These are phyloP conservation scores for Xylaria polymorpha DNA, from an alignment of 2,329 filamentous ascomycete species.

Conservation along the genomic window DNA sequence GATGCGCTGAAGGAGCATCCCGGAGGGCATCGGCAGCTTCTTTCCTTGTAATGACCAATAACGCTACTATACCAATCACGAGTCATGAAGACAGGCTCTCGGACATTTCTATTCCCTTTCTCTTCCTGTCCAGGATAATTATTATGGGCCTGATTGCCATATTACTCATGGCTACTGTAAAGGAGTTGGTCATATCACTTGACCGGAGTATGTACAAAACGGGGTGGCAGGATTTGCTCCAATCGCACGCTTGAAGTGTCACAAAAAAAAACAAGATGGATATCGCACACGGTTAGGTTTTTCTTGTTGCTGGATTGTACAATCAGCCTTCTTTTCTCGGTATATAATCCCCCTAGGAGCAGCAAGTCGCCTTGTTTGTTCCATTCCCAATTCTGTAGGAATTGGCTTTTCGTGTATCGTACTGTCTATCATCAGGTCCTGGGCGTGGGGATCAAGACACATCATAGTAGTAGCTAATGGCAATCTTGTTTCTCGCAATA, in stretches of 20 bases:
- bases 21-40: conserved; percentile 20
- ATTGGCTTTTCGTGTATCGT: conserved; percentile 18
- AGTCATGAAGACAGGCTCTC: conserved; percentile 31
- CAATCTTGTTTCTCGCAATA: neutral
- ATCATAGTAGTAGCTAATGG: neutral
- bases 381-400: neutral
- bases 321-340: conserved; percentile 27
- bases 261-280: conserved; percentile 26
- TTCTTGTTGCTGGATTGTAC: conserved; percentile 27
- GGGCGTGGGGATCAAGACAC: neutral
- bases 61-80: conserved; percentile 48
- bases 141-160: conserved; percentile 14
- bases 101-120: neutral
- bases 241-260: conserved; percentile 12
- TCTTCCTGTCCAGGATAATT: conserved; percentile 4
- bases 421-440: neutral
- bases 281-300: neutral
- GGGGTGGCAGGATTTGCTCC: conserved; percentile 1
- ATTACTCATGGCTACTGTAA: neutral
- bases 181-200: conserved; percentile 7
- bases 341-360: conserved; percentile 24
- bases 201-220: conserved; percentile 31
- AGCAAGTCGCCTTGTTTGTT: conserved; percentile 2
- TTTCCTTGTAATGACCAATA: conserved; percentile 39
- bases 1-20: conserved; percentile 36